phyloP scores from a whole-genome alignment of 306 rosid genomes.

The Cucurbita argyrosperma region DNA sequence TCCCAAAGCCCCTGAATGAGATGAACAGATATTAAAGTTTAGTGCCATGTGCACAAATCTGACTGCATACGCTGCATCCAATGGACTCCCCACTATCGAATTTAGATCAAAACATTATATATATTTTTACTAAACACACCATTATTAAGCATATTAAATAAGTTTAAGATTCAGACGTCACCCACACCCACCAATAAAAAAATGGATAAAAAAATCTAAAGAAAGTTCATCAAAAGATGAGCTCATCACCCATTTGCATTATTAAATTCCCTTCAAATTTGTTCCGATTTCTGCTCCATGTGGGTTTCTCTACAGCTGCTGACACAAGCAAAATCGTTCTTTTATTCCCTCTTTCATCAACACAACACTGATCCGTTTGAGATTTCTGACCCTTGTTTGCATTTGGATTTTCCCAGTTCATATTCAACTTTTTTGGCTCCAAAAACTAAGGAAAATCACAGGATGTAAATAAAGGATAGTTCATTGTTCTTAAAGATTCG shows the following conservation, averaged over 20 bases:
- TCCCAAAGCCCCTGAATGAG: not conserved
- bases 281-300: conserved; percentile 2
- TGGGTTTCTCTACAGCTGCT: not conserved
- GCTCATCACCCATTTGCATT: conserved; percentile 8
- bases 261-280: not conserved
- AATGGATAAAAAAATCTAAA: not conserved
- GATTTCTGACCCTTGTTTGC: not conserved
- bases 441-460: no score
- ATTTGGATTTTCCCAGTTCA: no score
- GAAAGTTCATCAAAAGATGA: conserved; percentile 8
- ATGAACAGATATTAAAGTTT: not conserved
- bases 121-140: not conserved
- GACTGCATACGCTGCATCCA: conserved; percentile 7
- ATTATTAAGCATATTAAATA: not conserved
- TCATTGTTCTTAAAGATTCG: no score
- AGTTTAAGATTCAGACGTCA: conserved; percentile 8
- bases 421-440: no score
- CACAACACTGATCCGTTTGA: not conserved
- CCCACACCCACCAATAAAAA: conserved; percentile 2
- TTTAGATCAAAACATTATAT: not conserved
- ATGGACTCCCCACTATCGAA: not conserved
- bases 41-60: conserved; percentile 3
- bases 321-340: conserved; percentile 2
- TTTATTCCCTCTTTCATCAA: not conserved
- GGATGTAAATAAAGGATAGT: no score